These are phyloP conservation scores for Vaccinium corymbosum DNA, from an alignment of 148 eudicot species.

Conservation along the genomic window DNA sequence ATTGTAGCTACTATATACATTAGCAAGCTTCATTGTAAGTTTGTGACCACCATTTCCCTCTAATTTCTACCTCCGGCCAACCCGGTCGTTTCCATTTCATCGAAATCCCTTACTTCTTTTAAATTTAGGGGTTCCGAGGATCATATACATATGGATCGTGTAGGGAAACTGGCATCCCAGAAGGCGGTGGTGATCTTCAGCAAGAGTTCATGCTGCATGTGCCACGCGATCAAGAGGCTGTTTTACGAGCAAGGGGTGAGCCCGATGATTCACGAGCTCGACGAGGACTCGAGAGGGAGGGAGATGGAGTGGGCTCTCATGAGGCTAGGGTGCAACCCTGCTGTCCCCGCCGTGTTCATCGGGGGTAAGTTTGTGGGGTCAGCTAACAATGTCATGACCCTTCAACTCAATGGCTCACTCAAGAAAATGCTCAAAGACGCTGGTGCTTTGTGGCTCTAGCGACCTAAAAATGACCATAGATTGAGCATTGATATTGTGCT, in stretches of 20 bases:
- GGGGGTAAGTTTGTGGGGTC: slow-evolving; percentile 45
- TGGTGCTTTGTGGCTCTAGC: slow-evolving; percentile 44
- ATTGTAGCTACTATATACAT: not conserved
- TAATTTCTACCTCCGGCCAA: too few relatives aligned
- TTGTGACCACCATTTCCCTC: too few relatives aligned
- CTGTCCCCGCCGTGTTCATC: slow-evolving; percentile 46
- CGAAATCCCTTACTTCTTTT: not conserved
- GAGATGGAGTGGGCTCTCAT: slow-evolving; percentile 42
- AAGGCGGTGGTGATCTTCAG: slow-evolving; percentile 52
- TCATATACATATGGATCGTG: slow-evolving; percentile 28
- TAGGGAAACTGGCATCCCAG: slow-evolving; percentile 30
- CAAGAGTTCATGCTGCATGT: slow-evolving; percentile 51
- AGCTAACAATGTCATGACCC: slow-evolving; percentile 36
- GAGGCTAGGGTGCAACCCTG: slow-evolving; percentile 42
- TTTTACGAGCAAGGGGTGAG: slow-evolving; percentile 48
- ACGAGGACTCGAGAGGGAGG: slow-evolving; percentile 33
- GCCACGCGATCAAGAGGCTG: slow-evolving; percentile 44
- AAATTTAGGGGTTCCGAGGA: not conserved
- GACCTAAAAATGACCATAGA: not conserved
- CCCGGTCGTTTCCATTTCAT: too few relatives aligned
- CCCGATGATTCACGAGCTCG: slow-evolving; percentile 43
- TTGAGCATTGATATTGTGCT: not conserved
- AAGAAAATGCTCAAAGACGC: slow-evolving; percentile 43
- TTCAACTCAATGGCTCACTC: slow-evolving; percentile 36
- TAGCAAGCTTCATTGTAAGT: too few relatives aligned